Evolutionary conservation across 1,284 basidiomycete species (phyloP).

Genomic region (Ustilago curta): DNA sequence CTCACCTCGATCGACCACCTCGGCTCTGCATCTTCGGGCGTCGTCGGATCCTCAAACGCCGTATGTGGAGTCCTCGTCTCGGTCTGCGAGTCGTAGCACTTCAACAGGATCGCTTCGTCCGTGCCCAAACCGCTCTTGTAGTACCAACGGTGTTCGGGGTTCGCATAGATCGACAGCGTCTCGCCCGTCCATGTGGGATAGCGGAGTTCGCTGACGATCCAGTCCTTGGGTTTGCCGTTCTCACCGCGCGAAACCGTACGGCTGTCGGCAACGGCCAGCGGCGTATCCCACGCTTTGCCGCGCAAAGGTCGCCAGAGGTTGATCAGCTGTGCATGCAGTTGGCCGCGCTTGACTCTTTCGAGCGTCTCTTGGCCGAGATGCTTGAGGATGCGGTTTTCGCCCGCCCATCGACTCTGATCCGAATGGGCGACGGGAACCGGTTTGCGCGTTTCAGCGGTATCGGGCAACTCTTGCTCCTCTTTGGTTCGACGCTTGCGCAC

Average conservation of each 20-base stretch:
- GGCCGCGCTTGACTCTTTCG: conserved; percentile 45
- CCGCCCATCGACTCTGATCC: conserved; percentile 57
- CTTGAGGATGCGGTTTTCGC: conserved; percentile 53
- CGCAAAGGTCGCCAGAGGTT: conserved; percentile 79
- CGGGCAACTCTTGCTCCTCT: conserved; percentile 41
- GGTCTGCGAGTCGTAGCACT: conserved; percentile 73
- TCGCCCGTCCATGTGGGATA: conserved; percentile 57
- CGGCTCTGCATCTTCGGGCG: conserved; percentile 49
- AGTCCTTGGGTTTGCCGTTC: conserved; percentile 49
- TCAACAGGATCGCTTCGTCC: conserved; percentile 77
- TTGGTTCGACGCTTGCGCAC: conserved; percentile 50
- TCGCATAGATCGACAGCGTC: conserved; percentile 72
- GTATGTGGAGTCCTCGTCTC: conserved; percentile 60
- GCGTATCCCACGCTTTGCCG: conserved; percentile 74
- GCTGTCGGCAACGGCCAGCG: conserved; percentile 77
- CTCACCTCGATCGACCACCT: conserved; percentile 58
- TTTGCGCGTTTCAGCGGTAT: conserved; percentile 48
- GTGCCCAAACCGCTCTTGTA: conserved; percentile 76
- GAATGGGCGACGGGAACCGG: conserved; percentile 53
- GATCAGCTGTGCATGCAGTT: conserved; percentile 76
- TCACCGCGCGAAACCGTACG: conserved; percentile 71
- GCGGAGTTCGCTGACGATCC: conserved; percentile 44
- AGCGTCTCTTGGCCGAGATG: conserved; percentile 57
- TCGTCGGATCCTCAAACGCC: conserved; percentile 54
- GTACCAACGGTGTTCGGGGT: conserved; percentile 76